Conservation (phyloP, 257 asterid species). For the Solanum sitiens region DNA sequence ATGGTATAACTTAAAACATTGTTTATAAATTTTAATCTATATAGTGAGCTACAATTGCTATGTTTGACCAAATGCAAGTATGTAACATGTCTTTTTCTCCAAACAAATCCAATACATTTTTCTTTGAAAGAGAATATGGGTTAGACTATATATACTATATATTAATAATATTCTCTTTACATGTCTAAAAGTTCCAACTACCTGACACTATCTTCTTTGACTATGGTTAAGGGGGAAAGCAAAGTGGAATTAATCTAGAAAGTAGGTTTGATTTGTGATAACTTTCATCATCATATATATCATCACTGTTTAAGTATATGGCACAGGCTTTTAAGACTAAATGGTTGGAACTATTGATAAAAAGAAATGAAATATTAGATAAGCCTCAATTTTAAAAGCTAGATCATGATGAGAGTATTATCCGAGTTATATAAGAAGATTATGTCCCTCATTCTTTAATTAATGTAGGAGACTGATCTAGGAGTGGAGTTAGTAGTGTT, state of each 20-base stretch:
- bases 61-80: background rate
- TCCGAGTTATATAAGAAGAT: background rate
- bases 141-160: background rate
- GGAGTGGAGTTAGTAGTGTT: background rate
- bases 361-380: background rate
- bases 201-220: background rate
- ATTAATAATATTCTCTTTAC: background rate
- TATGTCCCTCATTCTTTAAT: background rate
- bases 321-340: background rate
- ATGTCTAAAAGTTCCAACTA: background rate
- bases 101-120: background rate
- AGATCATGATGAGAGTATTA: too few relatives aligned
- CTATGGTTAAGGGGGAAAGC: background rate
- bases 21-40: background rate
- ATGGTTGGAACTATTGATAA: background rate
- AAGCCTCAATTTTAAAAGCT: background rate
- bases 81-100: background rate
- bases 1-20: background rate
- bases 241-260: background rate
- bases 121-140: background rate
- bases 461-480: too few relatives aligned
- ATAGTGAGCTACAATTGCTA: background rate
- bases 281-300: background rate
- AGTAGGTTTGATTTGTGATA: background rate
- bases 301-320: background rate